Percentiles rank a stretch among this genome's conserved stretches.
These are phyloP conservation scores for Quercus cerris DNA, from an alignment of 306 rosid species.

Conservation along the genomic window DNA sequence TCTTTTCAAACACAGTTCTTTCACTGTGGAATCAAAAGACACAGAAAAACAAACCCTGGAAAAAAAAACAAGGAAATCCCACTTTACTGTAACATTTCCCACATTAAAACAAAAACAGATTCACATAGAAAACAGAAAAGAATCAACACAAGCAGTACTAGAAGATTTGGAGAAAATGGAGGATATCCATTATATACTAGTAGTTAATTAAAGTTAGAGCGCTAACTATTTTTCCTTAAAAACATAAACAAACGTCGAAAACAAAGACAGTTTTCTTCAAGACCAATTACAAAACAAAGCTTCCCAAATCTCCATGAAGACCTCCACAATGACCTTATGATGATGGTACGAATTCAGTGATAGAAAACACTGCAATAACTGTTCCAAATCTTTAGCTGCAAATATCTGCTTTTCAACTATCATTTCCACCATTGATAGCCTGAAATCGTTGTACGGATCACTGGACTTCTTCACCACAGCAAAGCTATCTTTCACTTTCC, in stretches of 20 bases:
- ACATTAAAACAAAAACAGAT: background rate
- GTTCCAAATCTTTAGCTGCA: slow-evolving; percentile 63
- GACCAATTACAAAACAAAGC: slow-evolving; percentile 74
- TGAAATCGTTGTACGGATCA: slow-evolving; percentile 88
- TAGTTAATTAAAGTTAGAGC: slow-evolving; percentile 32
- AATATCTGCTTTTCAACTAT: slow-evolving; percentile 90
- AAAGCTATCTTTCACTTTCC: slow-evolving; percentile 78
- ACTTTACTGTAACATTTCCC: background rate
- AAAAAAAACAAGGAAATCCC: background rate
- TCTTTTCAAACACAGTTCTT: slow-evolving; percentile 22
- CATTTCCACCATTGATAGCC: slow-evolving; percentile 94
- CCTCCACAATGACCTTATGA: slow-evolving; percentile 76
- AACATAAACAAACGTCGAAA: slow-evolving; percentile 21
- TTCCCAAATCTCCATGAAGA: slow-evolving; percentile 89
- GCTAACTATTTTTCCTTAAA: slow-evolving; percentile 24
- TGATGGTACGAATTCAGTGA: slow-evolving; percentile 70
- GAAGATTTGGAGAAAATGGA: slow-evolving; percentile 17
- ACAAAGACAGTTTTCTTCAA: slow-evolving; percentile 19
- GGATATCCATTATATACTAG: slow-evolving; percentile 25
- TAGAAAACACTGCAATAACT: slow-evolving; percentile 84
- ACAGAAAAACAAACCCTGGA: background rate
- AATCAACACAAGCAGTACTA: background rate
- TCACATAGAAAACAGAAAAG: background rate
- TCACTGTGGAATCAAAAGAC: slow-evolving; percentile 13
- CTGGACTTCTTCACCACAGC: slow-evolving; percentile 93